Evolutionary conservation across 192 early-diverging fungal species (phyloP).

Genomic region (Funneliformis geosporum): DNA sequence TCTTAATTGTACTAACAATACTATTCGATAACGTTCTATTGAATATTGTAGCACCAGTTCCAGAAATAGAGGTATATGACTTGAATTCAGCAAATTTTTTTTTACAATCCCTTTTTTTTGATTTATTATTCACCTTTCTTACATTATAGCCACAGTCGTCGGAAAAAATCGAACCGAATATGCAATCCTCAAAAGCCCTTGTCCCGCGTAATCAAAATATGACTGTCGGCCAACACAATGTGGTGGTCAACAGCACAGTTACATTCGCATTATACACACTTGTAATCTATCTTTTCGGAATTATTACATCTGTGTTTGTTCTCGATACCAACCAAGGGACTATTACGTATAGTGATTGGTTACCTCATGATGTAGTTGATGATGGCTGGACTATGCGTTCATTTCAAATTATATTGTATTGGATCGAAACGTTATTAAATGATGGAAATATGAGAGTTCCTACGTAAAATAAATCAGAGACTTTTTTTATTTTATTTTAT

Average conservation of each 20-base stretch:
- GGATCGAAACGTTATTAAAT: constrained; percentile 23
- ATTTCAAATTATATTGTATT: constrained; percentile 27
- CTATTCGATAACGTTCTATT: background rate
- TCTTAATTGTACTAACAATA: background rate
- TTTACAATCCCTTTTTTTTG: no score
- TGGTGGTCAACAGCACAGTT: constrained; percentile 44
- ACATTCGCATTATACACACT: constrained; percentile 53
- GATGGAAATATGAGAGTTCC: constrained; percentile 28
- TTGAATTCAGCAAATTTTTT: background rate
- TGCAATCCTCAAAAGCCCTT: constrained; percentile 26
- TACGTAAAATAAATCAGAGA: background rate
- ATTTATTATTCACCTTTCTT: background rate
- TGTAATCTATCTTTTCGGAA: constrained; percentile 50
- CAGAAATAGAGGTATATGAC: background rate
- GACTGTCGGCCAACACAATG: constrained; percentile 1
- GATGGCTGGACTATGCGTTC: background rate
- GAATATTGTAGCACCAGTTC: background rate
- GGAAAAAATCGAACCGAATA: background rate
- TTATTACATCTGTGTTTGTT: constrained; percentile 50
- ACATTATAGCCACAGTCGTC: background rate
- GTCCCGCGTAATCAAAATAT: constrained; percentile 37
- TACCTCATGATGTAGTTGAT: background rate
- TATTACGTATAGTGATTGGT: background rate
- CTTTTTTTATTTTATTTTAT: background rate
- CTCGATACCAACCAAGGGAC: constrained; percentile 41